Conservation (phyloP, 352 stramenopile genomes). For the Pythium grandisporangium region DNA sequence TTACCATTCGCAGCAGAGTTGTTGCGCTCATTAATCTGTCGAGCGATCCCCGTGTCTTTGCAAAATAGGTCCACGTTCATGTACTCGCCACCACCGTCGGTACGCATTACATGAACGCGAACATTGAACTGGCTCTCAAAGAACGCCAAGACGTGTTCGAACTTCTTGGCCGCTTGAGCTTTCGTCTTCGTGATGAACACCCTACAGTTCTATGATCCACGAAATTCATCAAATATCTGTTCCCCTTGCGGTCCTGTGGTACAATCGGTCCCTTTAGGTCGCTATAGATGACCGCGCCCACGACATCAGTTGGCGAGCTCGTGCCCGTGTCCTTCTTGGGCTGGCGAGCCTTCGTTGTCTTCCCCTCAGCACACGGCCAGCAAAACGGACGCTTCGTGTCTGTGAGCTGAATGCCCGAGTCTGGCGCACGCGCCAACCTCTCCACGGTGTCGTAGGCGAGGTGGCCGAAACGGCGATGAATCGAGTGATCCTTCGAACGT, state of each 20-base stretch:
- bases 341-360: neutral
- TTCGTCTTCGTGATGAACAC: constrained; percentile 2
- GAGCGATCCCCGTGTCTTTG: neutral
- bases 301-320: neutral
- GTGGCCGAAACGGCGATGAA: constrained; percentile 5
- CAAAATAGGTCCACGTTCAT: constrained; percentile 2
- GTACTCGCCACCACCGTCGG: constrained; percentile 4
- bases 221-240: constrained; percentile 4
- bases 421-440: neutral
- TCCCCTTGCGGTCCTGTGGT: neutral
- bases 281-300: constrained; percentile 1
- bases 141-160: neutral
- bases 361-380: constrained; percentile 1
- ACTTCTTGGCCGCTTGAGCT: neutral
- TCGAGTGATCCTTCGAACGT: constrained; percentile 4
- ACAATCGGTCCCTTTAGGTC: constrained; percentile 3
- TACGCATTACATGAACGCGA: constrained; percentile 1
- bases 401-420: constrained; percentile 3
- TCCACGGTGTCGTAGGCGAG: constrained; percentile 5
- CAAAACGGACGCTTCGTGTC: neutral
- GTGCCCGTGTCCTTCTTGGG: neutral
- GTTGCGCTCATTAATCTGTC: neutral
- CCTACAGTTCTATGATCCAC: constrained; percentile 2
- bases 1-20: constrained; percentile 2
- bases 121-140: constrained; percentile 2